Evolutionary conservation across 257 asterid species (phyloP).

Genomic region (Nicotiana noctiflora): DNA sequence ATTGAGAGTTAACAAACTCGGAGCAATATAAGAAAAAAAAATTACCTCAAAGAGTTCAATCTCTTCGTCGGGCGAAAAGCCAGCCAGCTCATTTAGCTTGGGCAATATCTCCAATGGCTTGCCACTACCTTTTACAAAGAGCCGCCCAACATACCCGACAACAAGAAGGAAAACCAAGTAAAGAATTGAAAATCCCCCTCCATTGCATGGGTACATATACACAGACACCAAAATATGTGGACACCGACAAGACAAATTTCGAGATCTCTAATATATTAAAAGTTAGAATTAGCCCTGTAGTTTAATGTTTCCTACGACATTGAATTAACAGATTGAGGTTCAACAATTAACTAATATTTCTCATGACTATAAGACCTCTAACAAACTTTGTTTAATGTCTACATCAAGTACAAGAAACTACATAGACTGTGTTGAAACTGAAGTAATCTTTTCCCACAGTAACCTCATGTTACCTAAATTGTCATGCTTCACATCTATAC

Average conservation of each 20-base stretch:
- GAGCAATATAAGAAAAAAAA: not conserved
- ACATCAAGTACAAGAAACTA: not conserved
- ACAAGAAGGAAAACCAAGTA: constrained; percentile 7
- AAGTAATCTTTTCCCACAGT: not conserved
- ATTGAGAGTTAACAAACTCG: not conserved
- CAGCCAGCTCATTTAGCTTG: constrained; percentile 68
- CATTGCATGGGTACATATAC: not conserved
- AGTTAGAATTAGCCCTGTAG: not conserved
- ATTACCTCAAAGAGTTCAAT: constrained; percentile 75
- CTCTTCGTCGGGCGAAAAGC: constrained; percentile 63
- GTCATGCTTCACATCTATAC: not conserved
- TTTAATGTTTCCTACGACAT: not conserved
- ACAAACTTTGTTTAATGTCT: not conserved
- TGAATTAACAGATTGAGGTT: not conserved
- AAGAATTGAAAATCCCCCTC: not conserved
- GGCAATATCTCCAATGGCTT: constrained; percentile 53
- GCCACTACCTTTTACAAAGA: constrained; percentile 58
- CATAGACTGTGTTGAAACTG: not conserved
- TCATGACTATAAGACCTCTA: not conserved
- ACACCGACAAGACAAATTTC: constrained; percentile 1
- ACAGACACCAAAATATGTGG: not conserved
- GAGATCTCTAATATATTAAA: not conserved
- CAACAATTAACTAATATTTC: not conserved
- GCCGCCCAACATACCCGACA: constrained; percentile 61
- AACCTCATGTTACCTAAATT: not conserved